These are phyloP conservation scores for Metschnikowia matae DNA, from an alignment of 805 yeast species.

Conservation along the genomic window DNA sequence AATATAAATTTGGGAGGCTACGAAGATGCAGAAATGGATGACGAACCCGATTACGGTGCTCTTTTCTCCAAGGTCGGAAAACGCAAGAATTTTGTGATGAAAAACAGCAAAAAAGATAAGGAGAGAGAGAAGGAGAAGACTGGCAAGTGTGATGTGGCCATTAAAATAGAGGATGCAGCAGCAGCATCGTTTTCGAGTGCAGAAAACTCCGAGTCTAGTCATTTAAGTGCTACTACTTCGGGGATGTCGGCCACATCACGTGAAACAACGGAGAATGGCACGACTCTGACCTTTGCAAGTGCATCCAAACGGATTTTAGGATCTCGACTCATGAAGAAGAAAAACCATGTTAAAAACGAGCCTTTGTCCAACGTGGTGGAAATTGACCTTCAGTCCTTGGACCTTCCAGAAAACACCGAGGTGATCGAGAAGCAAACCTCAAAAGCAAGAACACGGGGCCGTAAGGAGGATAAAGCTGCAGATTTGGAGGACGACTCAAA, in stretches of 20 bases:
- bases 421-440: conserved; percentile 30
- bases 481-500: conserved; percentile 48
- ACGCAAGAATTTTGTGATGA: conserved; percentile 29
- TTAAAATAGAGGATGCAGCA: background rate
- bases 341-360: conserved; percentile 9
- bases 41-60: conserved; percentile 42
- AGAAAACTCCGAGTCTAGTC: conserved; percentile 15
- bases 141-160: background rate
- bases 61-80: conserved; percentile 42
- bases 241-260: background rate
- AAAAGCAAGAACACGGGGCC: conserved; percentile 46
- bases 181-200: conserved; percentile 11
- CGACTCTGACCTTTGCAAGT: conserved; percentile 22
- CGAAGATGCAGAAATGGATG: background rate
- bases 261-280: background rate
- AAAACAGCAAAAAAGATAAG: conserved; percentile 16
- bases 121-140: background rate
- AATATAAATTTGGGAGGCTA: background rate
- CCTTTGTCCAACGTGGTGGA: conserved; percentile 28
- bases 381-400: conserved; percentile 36
- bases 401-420: conserved; percentile 38
- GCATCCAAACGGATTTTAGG: conserved; percentile 41
- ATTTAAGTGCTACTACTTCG: conserved; percentile 8
- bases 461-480: conserved; percentile 59
- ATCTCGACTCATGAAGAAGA: conserved; percentile 34